phyloP scores from a whole-genome alignment of 2,329 filamentous ascomycete genomes.

The Fusarium devonianum region DNA sequence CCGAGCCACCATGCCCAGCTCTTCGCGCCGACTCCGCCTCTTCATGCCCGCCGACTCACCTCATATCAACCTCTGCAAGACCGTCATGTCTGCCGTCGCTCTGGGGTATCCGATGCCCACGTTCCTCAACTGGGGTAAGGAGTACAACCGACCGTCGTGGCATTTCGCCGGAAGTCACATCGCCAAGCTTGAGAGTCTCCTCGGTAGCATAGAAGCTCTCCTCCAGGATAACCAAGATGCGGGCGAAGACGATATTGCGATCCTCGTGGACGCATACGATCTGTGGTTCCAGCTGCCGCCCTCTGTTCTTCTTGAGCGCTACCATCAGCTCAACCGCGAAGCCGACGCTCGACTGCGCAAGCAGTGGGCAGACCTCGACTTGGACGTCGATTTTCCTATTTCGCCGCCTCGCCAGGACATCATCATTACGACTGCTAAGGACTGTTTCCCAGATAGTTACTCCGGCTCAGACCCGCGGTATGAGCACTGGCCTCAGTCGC shows the following conservation, averaged over 20 bases:
- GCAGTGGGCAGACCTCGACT: constrained; percentile 33
- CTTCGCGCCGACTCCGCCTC: constrained; percentile 44
- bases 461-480: constrained; percentile 49
- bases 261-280: constrained; percentile 51
- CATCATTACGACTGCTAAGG: constrained; percentile 46
- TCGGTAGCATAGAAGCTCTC: constrained; percentile 43
- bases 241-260: constrained; percentile 44
- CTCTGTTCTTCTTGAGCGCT: constrained; percentile 48
- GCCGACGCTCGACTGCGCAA: constrained; percentile 42
- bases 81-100: constrained; percentile 48
- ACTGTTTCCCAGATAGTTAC: constrained; percentile 45
- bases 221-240: constrained; percentile 33
- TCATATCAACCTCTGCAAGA: constrained; percentile 49
- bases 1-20: not conserved
- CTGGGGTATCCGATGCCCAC: constrained; percentile 49
- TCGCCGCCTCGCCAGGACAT: constrained; percentile 44
- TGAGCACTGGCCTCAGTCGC: constrained; percentile 48
- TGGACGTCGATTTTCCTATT: constrained; percentile 40
- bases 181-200: constrained; percentile 48
- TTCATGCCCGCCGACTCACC: constrained; percentile 51
- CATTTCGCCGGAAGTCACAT: constrained; percentile 50
- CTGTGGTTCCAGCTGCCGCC: constrained; percentile 51
- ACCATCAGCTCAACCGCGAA: constrained; percentile 46
- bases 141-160: constrained; percentile 48
- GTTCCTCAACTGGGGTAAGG: constrained; percentile 49